Evolutionary conservation across 1,284 basidiomycete genomes (phyloP), one percentile per base, ranked within the genome.

Genomic region (Pseudozyma hubeiensis): DNA sequence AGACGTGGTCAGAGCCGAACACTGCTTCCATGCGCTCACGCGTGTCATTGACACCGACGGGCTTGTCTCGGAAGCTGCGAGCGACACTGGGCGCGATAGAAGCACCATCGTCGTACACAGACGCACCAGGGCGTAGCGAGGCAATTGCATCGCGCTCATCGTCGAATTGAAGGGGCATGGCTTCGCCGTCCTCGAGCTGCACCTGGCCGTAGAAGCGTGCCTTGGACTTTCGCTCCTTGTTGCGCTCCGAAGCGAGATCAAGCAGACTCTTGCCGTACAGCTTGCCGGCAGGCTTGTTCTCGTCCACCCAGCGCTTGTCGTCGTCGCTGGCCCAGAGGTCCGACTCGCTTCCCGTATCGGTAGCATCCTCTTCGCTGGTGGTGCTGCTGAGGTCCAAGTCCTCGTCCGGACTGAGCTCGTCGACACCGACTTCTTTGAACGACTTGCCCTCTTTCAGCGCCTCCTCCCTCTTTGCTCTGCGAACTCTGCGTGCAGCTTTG

Each of bases 251-350:
- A 5, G 79, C 81, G 8, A 80, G 44, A 41, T 77, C 80, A 10
- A 84, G 55, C 30, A 84, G 65, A 51, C 74, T 82, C 69, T 79
- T 81, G 40, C 82, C 82, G 45, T 77, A 84, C 50, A 84, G 56
- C 30, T 74, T 80, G 3, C 82, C 82, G 1, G 79, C 81, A 0
- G 82, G 81, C 44, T 80, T 77, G 30, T 53, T 56, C 24, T 83
- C 74, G 37, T 81, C 78, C 29, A 70, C 53, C 81, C 81, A 81
- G n/a, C 75, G 65, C 47, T 63, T 63, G 37, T 81, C 79, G 40
- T 80, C 79, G 35, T 78, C 77, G 49, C 68, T 77, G 24, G 64
- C 62, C 70, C 70, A 73, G 10, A 64, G 47, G 13, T 66, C 70
- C 17, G 69, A 70, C 4, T 75, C 75, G 14, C 65, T 64, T 16